Evolutionary conservation across 176 grass and related monocot genomes (phyloP).

Genomic region (Rhipidocladum racemiflorum): DNA sequence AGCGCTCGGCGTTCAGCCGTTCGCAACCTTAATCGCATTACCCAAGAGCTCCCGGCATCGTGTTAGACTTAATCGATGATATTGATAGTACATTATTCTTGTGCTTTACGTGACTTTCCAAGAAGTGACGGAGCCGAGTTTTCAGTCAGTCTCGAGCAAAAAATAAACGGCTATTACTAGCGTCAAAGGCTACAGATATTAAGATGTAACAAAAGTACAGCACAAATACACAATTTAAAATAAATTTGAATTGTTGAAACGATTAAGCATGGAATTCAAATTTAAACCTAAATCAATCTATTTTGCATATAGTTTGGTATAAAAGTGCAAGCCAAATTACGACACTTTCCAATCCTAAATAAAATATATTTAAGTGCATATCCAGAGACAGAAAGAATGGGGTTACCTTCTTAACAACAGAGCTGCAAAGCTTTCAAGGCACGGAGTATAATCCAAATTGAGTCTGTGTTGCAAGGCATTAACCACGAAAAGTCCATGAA

Average conservation of each 20-base stretch:
- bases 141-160: too few species aligned
- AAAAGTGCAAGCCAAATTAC: conserved; percentile 7
- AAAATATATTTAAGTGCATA: conserved; percentile 11
- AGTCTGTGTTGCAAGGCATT: conserved; percentile 47
- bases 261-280: too few species aligned
- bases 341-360: not conserved
- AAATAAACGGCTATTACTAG: too few species aligned
- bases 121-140: too few species aligned
- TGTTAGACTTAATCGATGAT: too few species aligned
- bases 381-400: not conserved
- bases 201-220: too few species aligned
- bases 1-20: not conserved
- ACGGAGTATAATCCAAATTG: conserved; percentile 50
- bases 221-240: too few species aligned
- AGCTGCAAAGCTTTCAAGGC: conserved; percentile 38
- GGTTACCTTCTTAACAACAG: conserved; percentile 45
- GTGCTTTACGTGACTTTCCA: too few species aligned
- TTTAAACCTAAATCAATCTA: conserved; percentile 56
- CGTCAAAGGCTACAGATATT: too few species aligned
- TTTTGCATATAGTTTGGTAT: conserved; percentile 6
- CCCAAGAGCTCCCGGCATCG: too few species aligned
- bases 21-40: not conserved
- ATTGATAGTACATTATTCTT: too few species aligned
- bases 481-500: conserved; percentile 50
- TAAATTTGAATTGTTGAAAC: too few species aligned